Base-by-base conservation (phyloP, 257 asterid genomes). In the Nemophila menziesii region DNA sequence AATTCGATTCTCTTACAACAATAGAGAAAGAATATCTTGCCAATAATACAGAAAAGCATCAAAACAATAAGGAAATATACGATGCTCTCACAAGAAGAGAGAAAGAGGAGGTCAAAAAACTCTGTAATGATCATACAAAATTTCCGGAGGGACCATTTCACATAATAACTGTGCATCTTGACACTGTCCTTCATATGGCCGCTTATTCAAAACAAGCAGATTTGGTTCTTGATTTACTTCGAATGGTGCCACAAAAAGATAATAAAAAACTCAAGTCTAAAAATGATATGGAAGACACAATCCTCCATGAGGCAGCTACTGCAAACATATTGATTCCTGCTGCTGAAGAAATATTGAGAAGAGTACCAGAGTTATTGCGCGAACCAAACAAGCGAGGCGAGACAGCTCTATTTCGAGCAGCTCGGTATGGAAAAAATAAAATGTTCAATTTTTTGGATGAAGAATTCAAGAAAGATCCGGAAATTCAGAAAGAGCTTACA, bases 181-280 rank as follows among this genome's bases (percentile, higher is more conserved):
- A 16, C 33, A 41, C 42, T 5, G 16, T 55, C 48, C 61, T 55
- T 21, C 61, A 55, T 46, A 33, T 45, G 47, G 61, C 54, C 21
- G 14, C 48, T 39, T 55, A 55, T 42, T 55, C 61, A 5, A 55
- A 46, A 26, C 55, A 46, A 55, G 46, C 2, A 47, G 29, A 18
- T 24, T 39, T 55, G 54, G 54, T 23, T 46, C 13, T 11, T 6
- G 22, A 6, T 20, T 24, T 49, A 9, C 48, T 46, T 22, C 10
- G 46, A 46, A 13, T 22, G 26, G 16, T 55, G 45, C 20, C 46
- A 12, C 14, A 46, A 46, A 0, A 8, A 1, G 41, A 8, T 3
- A 22, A 3, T 13, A 12, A 37, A 34, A 33, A 33, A 24, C 54
- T 46, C 20, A 22, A 6, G 54, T 42, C 16, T 44, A 2, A 5